Percentiles rank a stretch among this genome's conserved stretches.
Evolutionary conservation across 345 rosid species (phyloP).

Genomic region (Toxicodendron radicans): DNA sequence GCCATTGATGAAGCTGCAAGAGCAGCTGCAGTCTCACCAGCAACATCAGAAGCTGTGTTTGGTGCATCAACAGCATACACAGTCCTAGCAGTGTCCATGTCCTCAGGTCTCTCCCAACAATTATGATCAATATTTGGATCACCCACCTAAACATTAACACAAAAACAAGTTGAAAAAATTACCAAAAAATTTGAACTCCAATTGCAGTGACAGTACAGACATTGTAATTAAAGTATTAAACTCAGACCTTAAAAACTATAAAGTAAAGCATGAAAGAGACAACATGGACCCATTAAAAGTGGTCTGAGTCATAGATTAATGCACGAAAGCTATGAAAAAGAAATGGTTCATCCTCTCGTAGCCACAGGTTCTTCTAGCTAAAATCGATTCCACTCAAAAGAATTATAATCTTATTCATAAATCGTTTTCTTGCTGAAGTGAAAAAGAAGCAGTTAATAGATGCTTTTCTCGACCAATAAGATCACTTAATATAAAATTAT

Average conservation of each 20-base stretch:
- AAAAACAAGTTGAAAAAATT: neutral
- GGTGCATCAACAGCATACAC: slow-evolving; percentile 84
- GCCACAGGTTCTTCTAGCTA: neutral
- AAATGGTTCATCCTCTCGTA: too few relatives aligned
- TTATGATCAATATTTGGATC: slow-evolving; percentile 78
- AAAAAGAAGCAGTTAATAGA: neutral
- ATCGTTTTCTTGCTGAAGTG: neutral
- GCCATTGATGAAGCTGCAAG: slow-evolving; percentile 89
- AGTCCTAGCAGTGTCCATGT: slow-evolving; percentile 87
- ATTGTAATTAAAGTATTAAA: neutral
- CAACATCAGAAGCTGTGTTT: slow-evolving; percentile 84
- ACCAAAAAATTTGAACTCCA: too few relatives aligned
- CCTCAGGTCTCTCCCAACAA: slow-evolving; percentile 99
- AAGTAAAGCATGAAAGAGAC: neutral
- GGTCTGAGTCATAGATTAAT: too few relatives aligned
- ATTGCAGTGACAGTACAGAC: neutral
- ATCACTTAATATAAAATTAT: too few relatives aligned
- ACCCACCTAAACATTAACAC: slow-evolving; percentile 59
- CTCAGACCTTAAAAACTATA: neutral
- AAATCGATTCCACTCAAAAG: too few relatives aligned
- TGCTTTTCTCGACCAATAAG: too few relatives aligned
- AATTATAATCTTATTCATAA: neutral
- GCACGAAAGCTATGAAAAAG: neutral
- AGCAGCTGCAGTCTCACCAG: slow-evolving; percentile 88
- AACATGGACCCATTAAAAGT: neutral